Evolutionary conservation across 2,329 filamentous ascomycete species (phyloP).

Genomic region (Diaporthe aspalathi): DNA sequence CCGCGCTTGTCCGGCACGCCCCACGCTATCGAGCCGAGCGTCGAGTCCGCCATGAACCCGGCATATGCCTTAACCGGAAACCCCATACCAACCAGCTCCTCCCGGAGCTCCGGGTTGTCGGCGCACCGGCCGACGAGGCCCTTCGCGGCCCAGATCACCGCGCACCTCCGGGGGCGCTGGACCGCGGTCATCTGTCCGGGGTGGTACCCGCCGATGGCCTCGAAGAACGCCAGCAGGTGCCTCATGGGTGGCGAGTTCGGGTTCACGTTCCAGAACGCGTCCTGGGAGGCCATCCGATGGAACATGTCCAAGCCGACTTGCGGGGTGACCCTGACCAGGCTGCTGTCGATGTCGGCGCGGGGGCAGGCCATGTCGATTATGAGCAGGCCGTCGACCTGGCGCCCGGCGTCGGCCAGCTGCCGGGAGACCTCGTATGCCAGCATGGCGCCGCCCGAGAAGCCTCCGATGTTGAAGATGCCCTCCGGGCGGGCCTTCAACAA

Average conservation of each 20-base stretch:
- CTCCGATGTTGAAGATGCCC: constrained; percentile 45
- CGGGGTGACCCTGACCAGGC: constrained; percentile 3
- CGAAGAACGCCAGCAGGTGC: constrained; percentile 27
- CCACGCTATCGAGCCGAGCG: constrained; percentile 29
- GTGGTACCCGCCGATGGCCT: constrained; percentile 30
- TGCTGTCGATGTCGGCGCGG: background rate
- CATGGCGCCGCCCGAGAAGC: constrained; percentile 43
- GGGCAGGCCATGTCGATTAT: constrained; percentile 43
- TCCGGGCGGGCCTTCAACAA: constrained; percentile 40
- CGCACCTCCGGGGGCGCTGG: constrained; percentile 13
- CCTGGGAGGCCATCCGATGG: background rate
- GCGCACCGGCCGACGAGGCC: constrained; percentile 27
- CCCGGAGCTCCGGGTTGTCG: constrained; percentile 20
- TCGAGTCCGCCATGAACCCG: constrained; percentile 37
- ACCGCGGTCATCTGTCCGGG: constrained; percentile 21
- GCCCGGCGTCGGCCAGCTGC: constrained; percentile 39
- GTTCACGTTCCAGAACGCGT: background rate
- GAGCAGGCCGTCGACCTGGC: constrained; percentile 42
- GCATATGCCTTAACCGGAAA: constrained; percentile 13
- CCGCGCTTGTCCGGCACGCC: constrained; percentile 32
- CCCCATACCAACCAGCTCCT: constrained; percentile 25
- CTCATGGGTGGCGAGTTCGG: constrained; percentile 22
- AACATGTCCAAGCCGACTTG: background rate
- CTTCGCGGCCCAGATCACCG: constrained; percentile 26
- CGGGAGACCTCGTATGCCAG: constrained; percentile 44